Evolutionary conservation across 2,329 filamentous ascomycete species (phyloP).

Genomic region (Arthrobotrys sinensis): DNA sequence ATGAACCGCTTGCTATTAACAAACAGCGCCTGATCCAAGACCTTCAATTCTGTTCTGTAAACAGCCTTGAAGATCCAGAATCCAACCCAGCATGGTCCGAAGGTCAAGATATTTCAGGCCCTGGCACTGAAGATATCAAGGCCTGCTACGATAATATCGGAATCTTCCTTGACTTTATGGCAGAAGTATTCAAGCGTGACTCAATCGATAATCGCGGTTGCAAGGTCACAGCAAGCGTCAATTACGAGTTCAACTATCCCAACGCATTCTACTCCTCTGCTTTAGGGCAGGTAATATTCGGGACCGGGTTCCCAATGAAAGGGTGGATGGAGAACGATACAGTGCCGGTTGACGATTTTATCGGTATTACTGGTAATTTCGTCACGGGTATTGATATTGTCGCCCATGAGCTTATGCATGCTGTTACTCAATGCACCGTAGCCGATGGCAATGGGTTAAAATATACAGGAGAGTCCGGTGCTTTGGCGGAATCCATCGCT

Average conservation of each 20-base stretch:
- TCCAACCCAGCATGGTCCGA: background rate
- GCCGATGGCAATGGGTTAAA: background rate
- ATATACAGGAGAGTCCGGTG: background rate
- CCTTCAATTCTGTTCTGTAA: background rate
- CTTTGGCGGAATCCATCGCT: background rate
- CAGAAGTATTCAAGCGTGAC: slow-evolving; percentile 5
- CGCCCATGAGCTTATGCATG: slow-evolving; percentile 8
- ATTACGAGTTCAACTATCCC: slow-evolving; percentile 11
- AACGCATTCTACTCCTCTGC: slow-evolving; percentile 13
- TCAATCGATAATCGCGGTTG: slow-evolving; percentile 9
- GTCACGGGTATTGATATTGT: background rate
- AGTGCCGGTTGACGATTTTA: slow-evolving; percentile 1
- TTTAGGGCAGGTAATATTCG: slow-evolving; percentile 4
- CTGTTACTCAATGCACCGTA: background rate
- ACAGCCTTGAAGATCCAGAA: background rate
- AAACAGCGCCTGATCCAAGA: background rate
- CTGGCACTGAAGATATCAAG: background rate
- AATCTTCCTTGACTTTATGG: slow-evolving; percentile 10
- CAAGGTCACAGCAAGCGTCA: slow-evolving; percentile 2
- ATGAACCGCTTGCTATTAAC: background rate
- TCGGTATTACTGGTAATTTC: slow-evolving; percentile 11
- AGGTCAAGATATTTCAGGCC: background rate
- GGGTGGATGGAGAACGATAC: slow-evolving; percentile 13
- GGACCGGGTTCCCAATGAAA: background rate
- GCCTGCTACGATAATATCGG: slow-evolving; percentile 7